Percentiles rank a stretch among this genome's conserved stretches.
These are phyloP conservation scores for Hippophae gyantsensis DNA, from an alignment of 306 rosid genomes.

Conservation along the genomic window DNA sequence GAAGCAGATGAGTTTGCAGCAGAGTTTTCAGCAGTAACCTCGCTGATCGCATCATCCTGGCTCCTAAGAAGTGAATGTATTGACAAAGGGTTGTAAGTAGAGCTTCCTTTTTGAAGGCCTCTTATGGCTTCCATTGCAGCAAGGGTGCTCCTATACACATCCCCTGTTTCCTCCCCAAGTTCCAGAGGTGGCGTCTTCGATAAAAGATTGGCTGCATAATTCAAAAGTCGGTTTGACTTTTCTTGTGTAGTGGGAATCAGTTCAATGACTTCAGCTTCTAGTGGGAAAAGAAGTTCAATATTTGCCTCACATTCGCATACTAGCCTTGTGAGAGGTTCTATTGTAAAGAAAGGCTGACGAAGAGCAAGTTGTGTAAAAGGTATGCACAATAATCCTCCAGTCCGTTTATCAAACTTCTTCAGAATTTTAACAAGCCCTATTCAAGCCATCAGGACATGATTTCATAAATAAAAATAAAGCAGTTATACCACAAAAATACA, in stretches of 20 bases:
- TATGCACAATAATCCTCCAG: constrained; percentile 66
- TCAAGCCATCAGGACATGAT: constrained; percentile 20
- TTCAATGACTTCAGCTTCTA: constrained; percentile 79
- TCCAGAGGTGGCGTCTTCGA: constrained; percentile 34
- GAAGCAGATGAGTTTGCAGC: constrained; percentile 51
- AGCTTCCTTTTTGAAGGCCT: constrained; percentile 77
- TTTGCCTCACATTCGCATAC: constrained; percentile 83
- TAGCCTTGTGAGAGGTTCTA: constrained; percentile 69
- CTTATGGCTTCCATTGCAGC: constrained; percentile 85
- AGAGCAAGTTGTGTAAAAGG: constrained; percentile 81
- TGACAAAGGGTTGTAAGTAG: constrained; percentile 73
- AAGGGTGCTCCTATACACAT: constrained; percentile 64
- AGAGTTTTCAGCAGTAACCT: constrained; percentile 73
- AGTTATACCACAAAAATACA: constrained; percentile 9
- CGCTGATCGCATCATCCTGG: constrained; percentile 66
- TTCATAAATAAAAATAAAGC: constrained; percentile 9
- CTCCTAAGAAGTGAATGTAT: constrained; percentile 50
- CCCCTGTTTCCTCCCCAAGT: constrained; percentile 52
- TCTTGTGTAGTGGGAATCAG: constrained; percentile 29
- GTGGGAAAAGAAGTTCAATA: constrained; percentile 82
- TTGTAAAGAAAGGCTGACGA: constrained; percentile 75
- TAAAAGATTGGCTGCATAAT: constrained; percentile 15
- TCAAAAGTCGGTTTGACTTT: constrained; percentile 18
- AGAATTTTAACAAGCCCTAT: constrained; percentile 79
- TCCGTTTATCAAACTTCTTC: constrained; percentile 91